Evolutionary conservation across 306 rosid genomes (phyloP), one percentile per base, ranked within the genome.

Genomic region (Calophaca sinica): DNA sequence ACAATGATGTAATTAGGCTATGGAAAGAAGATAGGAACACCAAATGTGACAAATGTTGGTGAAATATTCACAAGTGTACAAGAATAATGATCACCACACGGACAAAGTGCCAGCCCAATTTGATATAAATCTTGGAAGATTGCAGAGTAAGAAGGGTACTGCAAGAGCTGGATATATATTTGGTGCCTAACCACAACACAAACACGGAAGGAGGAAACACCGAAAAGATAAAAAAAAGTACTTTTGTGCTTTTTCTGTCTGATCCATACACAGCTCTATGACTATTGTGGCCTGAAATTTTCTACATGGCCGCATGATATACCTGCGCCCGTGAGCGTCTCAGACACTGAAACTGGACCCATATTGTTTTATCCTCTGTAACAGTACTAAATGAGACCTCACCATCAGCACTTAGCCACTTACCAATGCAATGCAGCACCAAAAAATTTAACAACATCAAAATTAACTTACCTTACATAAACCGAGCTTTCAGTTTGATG

Each of bases 291-390:
- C 41, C 6, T 36, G 41, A 36, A 51, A 42, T 82, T 59, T 59
- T 61, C 29, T 35, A 50, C 73, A 48, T 36, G 29, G 53, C 9
- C 7, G 50, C 68, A 58, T 50, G 60, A 20, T 20, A 20, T 20
- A 20, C 76, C 35, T 73, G 48, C 61, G 9, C 82, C 73, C 86
- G 86, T 82, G 86, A 81, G 70, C 68, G 14, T 52, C 49, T 29
- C 36, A 55, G 61, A 13, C 32, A 0, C 38, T 29, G 11, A 2
- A 65, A 48, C 68, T 72, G 80, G 66, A 62, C 76, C 68, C 82
- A 13, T 65, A 8, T 0, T 78, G 14, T 20, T 20, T 20, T 60
- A 77, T 78, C 62, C 60, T 67, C 31, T 35, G 6, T 53, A 32
- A 28, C 62, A 11, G 52, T 52, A 35, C 57, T 20, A 36, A 3